Evolutionary conservation across 2,329 filamentous ascomycete genomes (phyloP), one percentile per base, ranked within the genome.

Genomic region (Didymellaceae sp.): DNA sequence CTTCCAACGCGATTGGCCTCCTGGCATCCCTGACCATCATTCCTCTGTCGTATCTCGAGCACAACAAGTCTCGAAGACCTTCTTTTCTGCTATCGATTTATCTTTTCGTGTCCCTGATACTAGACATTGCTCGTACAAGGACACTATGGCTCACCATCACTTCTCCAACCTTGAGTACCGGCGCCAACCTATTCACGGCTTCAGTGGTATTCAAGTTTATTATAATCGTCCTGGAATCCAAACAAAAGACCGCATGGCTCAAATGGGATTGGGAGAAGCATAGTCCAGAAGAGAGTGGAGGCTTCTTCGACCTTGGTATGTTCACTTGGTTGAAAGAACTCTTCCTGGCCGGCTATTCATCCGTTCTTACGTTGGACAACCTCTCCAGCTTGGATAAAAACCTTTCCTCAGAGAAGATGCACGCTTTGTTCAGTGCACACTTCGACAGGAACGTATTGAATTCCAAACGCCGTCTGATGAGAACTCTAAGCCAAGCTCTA

Each of bases 281-380:
- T 28, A 69, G 62, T 14, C 63, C 69, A 6, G 73, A 75, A 32
- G 62, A 68, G 17, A 71, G 65, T 5, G 67, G 66, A 45, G 66
- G 71, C 11, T 52, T 75, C 5, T 68, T 69, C 38, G 62, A 55
- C 24, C 64, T 68, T n/a, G 59, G 63, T 13, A 46, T 74, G 24
- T 72, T 73, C 49, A 68, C 58, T 57, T 75, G 73, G 73, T 45
- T 75, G 9, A 74, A 71, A 30, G 53, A 53, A 5, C 51, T 75
- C 6, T 71, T 75, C 37, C 25, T 49, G 11, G 9, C 47, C 9
- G 72, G 73, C 0, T 72, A 65, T 38, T 48, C 47, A 9, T 65
- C 58, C 1, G 52, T 68, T 18, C 44, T 75, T 3, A 57, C 46
- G 2, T 54, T 67, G 10, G 57, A 69, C n/a, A 59, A 66, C 48